Percentiles rank a stretch among this genome's conserved stretches.
These are phyloP conservation scores for Claviceps pazoutovae DNA, from an alignment of 2,329 filamentous ascomycete species.

Conservation along the genomic window DNA sequence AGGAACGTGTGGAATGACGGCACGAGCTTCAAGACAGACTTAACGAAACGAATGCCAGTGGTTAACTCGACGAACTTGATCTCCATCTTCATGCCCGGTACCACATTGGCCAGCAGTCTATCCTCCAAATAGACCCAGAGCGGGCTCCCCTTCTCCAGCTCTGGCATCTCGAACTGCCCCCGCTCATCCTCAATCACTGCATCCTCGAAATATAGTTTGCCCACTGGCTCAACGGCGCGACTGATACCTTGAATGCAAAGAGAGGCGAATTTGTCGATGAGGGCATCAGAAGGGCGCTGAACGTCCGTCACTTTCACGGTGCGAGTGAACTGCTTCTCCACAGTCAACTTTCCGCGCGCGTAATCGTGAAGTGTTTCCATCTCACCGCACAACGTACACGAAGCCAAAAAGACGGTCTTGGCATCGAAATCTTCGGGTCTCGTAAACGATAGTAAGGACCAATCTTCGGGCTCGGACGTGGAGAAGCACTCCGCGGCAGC, in stretches of 20 bases:
- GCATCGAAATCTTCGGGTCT: slow-evolving; percentile 28
- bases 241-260: slow-evolving; percentile 21
- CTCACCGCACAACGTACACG: slow-evolving; percentile 26
- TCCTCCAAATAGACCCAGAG: slow-evolving; percentile 55
- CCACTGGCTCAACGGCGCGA: slow-evolving; percentile 25
- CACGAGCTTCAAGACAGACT: slow-evolving; percentile 37
- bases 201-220: slow-evolving; percentile 29
- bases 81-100: slow-evolving; percentile 50
- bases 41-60: slow-evolving; percentile 53
- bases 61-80: slow-evolving; percentile 41
- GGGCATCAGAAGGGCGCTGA: slow-evolving; percentile 26
- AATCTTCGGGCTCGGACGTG: slow-evolving; percentile 15
- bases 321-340: slow-evolving; percentile 34
- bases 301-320: slow-evolving; percentile 48
- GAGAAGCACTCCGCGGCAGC: slow-evolving; percentile 57
- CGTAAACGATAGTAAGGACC: slow-evolving; percentile 14
- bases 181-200: slow-evolving; percentile 34
- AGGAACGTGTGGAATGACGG: slow-evolving; percentile 52
- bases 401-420: slow-evolving; percentile 28
- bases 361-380: slow-evolving; percentile 18
- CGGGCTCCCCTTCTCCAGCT: slow-evolving; percentile 8
- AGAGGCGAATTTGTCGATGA: slow-evolving; percentile 29
- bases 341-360: slow-evolving; percentile 11
- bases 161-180: slow-evolving; percentile 19
- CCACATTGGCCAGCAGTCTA: slow-evolving; percentile 34